phyloP scores from a whole-genome alignment of 2,329 filamentous ascomycete genomes.

The Stagonosporopsis cucurbitacearum region DNA sequence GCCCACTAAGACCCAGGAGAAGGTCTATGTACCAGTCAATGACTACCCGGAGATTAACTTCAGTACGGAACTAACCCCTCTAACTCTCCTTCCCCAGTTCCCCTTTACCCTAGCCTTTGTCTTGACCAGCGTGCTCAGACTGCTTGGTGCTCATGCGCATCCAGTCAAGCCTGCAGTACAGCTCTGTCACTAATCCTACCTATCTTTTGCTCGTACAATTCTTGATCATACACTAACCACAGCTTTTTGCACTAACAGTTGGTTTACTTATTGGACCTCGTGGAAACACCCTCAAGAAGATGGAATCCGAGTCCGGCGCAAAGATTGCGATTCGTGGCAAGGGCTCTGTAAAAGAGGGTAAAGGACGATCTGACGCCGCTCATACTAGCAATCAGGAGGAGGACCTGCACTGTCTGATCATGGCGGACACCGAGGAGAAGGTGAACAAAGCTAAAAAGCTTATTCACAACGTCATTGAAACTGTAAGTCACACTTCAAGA shows the following conservation, averaged over 20 bases:
- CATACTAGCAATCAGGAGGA: conserved; percentile 99
- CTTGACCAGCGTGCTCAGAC: conserved; percentile 53
- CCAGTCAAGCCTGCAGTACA: conserved; percentile 45
- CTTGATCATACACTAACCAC: conserved; percentile 79
- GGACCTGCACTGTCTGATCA: conserved; percentile 97
- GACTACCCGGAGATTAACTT: conserved; percentile 99
- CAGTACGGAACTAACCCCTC: conserved; percentile 99
- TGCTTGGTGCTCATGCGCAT: conserved; percentile 37
- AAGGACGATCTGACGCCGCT: conserved; percentile 96
- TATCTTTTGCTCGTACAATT: conserved; percentile 36
- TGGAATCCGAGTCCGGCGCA: conserved; percentile 95
- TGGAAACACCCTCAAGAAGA: conserved; percentile 99
- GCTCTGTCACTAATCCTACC: conserved; percentile 51
- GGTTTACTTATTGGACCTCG: conserved; percentile 99
- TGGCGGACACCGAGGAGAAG: conserved; percentile 99
- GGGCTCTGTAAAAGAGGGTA: conserved; percentile 99
- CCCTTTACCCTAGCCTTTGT: conserved; percentile 52
- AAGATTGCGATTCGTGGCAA: conserved; percentile 99
- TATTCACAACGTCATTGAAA: conserved; percentile 98
- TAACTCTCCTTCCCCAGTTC: conserved; percentile 52
- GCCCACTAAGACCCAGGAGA: conserved; percentile 99
- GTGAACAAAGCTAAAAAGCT: conserved; percentile 99
- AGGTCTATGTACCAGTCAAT: conserved; percentile 99
- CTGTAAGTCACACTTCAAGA: conserved; percentile 67
- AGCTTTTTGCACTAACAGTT: conserved; percentile 87